Percentiles rank a stretch among this genome's conserved stretches.
phyloP scores from a whole-genome alignment of 2,329 filamentous ascomycete genomes.

The Anthostomella pinea region DNA sequence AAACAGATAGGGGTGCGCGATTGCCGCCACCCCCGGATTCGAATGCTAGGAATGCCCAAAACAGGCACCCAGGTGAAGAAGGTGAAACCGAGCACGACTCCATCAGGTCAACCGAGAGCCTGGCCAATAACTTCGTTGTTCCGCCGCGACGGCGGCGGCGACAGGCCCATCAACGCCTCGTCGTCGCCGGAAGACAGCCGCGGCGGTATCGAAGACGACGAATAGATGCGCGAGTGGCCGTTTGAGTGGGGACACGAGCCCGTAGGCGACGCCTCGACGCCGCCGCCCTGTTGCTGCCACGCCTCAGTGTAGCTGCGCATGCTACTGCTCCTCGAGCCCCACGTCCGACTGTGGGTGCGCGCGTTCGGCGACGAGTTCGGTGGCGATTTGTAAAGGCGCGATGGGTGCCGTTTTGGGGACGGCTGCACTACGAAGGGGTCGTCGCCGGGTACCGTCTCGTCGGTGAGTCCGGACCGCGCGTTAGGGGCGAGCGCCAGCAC shows the following conservation, averaged over 20 bases:
- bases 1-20: too few relatives aligned
- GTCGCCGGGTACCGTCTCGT: constrained; percentile 58
- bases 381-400: constrained; percentile 51
- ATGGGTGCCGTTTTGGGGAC: constrained; percentile 49
- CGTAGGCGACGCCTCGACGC: constrained; percentile 33
- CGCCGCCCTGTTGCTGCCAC: constrained; percentile 40
- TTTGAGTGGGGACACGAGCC: constrained; percentile 24
- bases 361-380: constrained; percentile 28
- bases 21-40: constrained; percentile 9
- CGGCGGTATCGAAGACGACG: constrained; percentile 42
- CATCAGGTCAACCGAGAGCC: constrained; percentile 48
- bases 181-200: constrained; percentile 44
- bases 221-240: constrained; percentile 42
- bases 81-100: constrained; percentile 10
- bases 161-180: constrained; percentile 44
- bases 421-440: constrained; percentile 58
- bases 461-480: constrained; percentile 59
- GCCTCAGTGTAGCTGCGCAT: constrained; percentile 40
- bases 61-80: constrained; percentile 3
- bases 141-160: constrained; percentile 47
- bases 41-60: constrained; percentile 9
- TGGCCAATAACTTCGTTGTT: constrained; percentile 48
- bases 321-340: constrained; percentile 47
- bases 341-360: constrained; percentile 33
- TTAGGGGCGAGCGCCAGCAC: constrained; percentile 61